A percentile compares a stretch with the other conserved stretches of the same genome.
Evolutionary conservation across 2,329 filamentous ascomycete species (phyloP).

Genomic region (Exutisphaerella laricina): DNA sequence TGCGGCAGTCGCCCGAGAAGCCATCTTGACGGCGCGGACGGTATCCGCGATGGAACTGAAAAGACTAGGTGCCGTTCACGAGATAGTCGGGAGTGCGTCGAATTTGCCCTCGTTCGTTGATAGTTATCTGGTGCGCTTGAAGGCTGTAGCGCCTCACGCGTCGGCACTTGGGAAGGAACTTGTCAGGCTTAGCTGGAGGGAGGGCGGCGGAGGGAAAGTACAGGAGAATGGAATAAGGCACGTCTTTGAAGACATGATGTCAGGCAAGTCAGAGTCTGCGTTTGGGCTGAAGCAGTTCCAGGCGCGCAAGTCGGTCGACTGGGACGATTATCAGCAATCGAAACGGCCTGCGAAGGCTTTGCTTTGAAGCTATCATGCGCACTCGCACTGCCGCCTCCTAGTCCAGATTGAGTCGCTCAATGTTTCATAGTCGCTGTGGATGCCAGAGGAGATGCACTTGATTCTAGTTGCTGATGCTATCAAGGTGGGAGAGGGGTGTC

Average conservation of each 20-base stretch:
- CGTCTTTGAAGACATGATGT: constrained; percentile 20
- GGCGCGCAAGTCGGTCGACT: too few relatives aligned
- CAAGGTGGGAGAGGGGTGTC: too few relatives aligned
- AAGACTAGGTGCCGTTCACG: constrained; percentile 14
- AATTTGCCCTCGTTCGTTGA: constrained; percentile 3
- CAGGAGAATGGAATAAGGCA: constrained; percentile 15
- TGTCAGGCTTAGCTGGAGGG: constrained; percentile 13
- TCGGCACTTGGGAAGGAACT: constrained; percentile 16
- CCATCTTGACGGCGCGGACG: constrained; percentile 15
- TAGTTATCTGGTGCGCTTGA: constrained; percentile 12
- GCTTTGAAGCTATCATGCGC: too few relatives aligned
- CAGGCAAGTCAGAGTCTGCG: constrained; percentile 15
- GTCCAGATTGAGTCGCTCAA: too few relatives aligned
- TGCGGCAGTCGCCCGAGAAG: constrained; percentile 15
- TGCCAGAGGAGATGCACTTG: too few relatives aligned
- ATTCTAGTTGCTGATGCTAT: too few relatives aligned
- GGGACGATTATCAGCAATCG: too few relatives aligned
- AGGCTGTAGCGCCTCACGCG: constrained; percentile 14
- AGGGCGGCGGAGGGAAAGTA: constrained; percentile 11
- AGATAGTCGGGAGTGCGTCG: constrained; percentile 6
- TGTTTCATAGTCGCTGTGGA: too few relatives aligned
- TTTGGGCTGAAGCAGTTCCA: constrained; percentile 17
- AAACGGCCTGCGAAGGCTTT: too few relatives aligned
- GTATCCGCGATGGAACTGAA: constrained; percentile 15
- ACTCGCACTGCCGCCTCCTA: too few relatives aligned